A percentile compares a stretch with the other conserved stretches of the same genome.
Evolutionary conservation across 1,284 basidiomycete species (phyloP).

Genomic region (Tilletia caries): DNA sequence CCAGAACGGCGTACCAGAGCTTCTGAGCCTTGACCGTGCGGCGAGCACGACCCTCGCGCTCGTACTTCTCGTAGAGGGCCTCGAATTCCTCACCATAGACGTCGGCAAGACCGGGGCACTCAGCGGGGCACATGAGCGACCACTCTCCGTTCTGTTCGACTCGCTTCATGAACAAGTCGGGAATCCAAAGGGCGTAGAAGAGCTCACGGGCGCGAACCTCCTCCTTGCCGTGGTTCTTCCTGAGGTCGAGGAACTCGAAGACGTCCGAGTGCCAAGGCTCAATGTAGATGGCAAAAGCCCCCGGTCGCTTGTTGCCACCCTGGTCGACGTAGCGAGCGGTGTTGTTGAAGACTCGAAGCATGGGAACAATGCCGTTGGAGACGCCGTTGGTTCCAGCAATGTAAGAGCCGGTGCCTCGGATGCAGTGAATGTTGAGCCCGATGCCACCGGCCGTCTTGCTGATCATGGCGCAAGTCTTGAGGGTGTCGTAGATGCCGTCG

Average conservation of each 20-base stretch:
- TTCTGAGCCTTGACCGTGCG: constrained; percentile 92
- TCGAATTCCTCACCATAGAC: constrained; percentile 91
- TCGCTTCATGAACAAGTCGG: constrained; percentile 74
- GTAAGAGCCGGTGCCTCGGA: constrained; percentile 83
- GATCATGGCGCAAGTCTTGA: constrained; percentile 98
- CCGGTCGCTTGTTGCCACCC: constrained; percentile 98
- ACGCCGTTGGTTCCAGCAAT: constrained; percentile 95
- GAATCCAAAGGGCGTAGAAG: constrained; percentile 98
- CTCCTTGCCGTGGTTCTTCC: constrained; percentile 99
- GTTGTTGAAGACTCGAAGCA: constrained; percentile 97
- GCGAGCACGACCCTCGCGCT: constrained; percentile 81
- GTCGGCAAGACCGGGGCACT: constrained; percentile 85
- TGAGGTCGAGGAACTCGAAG: constrained; percentile 94
- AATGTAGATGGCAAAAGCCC: constrained; percentile 95
- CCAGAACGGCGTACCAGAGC: constrained; percentile 95
- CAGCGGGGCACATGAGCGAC: constrained; percentile 97
- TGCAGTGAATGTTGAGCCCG: constrained; percentile 92
- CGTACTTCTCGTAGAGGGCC: constrained; percentile 81
- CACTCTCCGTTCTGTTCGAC: constrained; percentile 71
- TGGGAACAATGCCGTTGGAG: constrained; percentile 97
- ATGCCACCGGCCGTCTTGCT: constrained; percentile 99
- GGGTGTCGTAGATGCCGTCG: constrained; percentile 97
- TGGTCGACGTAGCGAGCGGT: constrained; percentile 99
- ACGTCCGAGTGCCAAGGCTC: constrained; percentile 98
- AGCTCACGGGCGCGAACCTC: constrained; percentile 94